Evolutionary conservation across 208 protist species (phyloP).

Genomic region (Vickermania spadyakhi): DNA sequence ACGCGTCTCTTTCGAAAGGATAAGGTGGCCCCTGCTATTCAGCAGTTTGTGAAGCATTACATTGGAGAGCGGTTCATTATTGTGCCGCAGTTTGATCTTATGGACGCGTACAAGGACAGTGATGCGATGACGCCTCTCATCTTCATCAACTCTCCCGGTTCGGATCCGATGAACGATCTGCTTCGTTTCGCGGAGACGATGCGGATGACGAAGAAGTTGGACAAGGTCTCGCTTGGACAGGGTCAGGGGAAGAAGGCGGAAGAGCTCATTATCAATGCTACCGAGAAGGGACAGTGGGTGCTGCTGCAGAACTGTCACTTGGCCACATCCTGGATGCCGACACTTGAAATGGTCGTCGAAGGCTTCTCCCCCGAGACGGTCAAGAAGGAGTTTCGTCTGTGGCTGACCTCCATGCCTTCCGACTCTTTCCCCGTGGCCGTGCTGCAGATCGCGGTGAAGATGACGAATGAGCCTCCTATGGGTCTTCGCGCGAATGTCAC

Average conservation of each 20-base stretch:
- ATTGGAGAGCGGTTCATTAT: conserved; percentile 93
- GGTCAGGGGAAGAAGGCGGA: conserved; percentile 93
- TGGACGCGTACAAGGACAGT: conserved; percentile 91
- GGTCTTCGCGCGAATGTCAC: conserved; percentile 95
- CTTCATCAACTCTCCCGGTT: conserved; percentile 96
- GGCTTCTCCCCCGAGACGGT: conserved; percentile 89
- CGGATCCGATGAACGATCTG: conserved; percentile 94
- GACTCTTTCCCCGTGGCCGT: conserved; percentile 96
- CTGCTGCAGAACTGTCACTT: conserved; percentile 98
- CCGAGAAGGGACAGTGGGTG: conserved; percentile 91
- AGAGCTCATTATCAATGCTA: conserved; percentile 77
- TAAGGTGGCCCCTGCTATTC: conserved; percentile 92
- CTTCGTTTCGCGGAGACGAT: conserved; percentile 93
- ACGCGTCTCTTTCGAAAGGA: conserved; percentile 94
- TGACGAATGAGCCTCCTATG: conserved; percentile 99
- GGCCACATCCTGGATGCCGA: conserved; percentile 92
- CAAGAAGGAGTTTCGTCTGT: conserved; percentile 96
- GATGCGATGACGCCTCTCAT: conserved; percentile 92
- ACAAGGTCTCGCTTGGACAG: conserved; percentile 95
- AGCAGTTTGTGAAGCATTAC: conserved; percentile 87
- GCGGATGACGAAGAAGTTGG: conserved; percentile 90
- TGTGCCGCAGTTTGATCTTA: conserved; percentile 93
- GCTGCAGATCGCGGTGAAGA: conserved; percentile 96
- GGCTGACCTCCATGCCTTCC: conserved; percentile 97
- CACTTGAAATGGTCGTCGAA: conserved; percentile 91